phyloP scores from a whole-genome alignment of 495 filamentous ascomycete genomes.

The Extremus antarcticus region DNA sequence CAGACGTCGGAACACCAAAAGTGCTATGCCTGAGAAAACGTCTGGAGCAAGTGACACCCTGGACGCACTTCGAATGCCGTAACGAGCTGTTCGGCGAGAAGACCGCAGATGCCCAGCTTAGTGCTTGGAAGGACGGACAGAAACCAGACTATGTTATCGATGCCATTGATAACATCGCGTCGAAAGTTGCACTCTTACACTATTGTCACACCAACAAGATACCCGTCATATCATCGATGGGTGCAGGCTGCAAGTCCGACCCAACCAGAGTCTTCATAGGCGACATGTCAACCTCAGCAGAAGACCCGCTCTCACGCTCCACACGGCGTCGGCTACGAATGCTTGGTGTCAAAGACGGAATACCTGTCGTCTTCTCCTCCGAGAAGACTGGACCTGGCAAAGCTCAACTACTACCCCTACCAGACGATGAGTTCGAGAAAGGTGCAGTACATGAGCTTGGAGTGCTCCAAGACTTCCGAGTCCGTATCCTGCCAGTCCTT shows the following conservation, averaged over 20 bases:
- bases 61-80: conserved; percentile 78
- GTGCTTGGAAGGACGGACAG: conserved; percentile 47
- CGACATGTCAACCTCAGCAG: conserved; percentile 79
- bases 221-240: conserved; percentile 88
- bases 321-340: conserved; percentile 69
- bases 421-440: conserved; percentile 79
- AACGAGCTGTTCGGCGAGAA: conserved; percentile 71
- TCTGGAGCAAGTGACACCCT: conserved; percentile 76
- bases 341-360: conserved; percentile 70
- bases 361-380: conserved; percentile 85
- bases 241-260: conserved; percentile 93
- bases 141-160: conserved; percentile 82
- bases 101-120: conserved; percentile 54
- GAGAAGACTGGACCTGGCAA: conserved; percentile 89
- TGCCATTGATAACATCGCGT: conserved; percentile 96
- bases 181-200: conserved; percentile 82
- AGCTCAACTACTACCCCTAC: conserved; percentile 72
- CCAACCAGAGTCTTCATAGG: conserved; percentile 85
- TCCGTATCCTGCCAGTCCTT: conserved; percentile 84
- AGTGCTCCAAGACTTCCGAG: conserved; percentile 81
- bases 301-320: conserved; percentile 79
- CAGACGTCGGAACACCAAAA: conserved; percentile 91
- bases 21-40: conserved; percentile 69
- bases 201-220: conserved; percentile 71
- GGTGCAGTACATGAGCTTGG: conserved; percentile 81